These are phyloP conservation scores for Poa pratensis DNA, from an alignment of 176 grass and related monocot species.

Conservation along the genomic window DNA sequence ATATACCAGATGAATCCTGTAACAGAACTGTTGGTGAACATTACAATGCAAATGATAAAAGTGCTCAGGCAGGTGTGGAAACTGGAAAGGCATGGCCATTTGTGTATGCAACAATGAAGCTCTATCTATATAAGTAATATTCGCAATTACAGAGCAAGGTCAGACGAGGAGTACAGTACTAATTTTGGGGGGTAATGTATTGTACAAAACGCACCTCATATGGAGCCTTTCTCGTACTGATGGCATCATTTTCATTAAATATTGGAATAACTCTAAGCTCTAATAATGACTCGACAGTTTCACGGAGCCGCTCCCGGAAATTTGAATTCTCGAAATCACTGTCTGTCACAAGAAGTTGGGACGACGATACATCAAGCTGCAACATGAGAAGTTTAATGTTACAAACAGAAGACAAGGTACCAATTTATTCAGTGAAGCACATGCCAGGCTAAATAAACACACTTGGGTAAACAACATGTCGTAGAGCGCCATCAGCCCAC, in stretches of 20 bases:
- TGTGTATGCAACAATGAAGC: constrained; percentile 10
- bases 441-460: constrained; percentile 37
- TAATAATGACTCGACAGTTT: constrained; percentile 81
- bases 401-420: constrained; percentile 29
- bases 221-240: constrained; percentile 96
- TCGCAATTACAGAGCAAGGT: not conserved
- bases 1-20: constrained; percentile 97
- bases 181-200: not conserved
- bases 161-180: not conserved
- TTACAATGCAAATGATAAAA: constrained; percentile 13
- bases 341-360: constrained; percentile 96
- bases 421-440: not conserved
- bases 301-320: constrained; percentile 67
- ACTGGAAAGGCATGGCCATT: not conserved
- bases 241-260: constrained; percentile 98
- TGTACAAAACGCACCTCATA: constrained; percentile 72
- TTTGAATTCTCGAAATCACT: constrained; percentile 86
- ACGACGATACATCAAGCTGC: constrained; percentile 96
- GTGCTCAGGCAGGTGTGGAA: not conserved
- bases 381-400: constrained; percentile 35
- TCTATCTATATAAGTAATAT: not conserved
- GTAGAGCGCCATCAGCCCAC: constrained; percentile 93
- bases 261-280: constrained; percentile 83
- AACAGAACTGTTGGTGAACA: constrained; percentile 34
- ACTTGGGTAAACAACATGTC: constrained; percentile 93